Conservation (phyloP, 2,329 filamentous ascomycete species). For the Cytospora schulzeri region DNA sequence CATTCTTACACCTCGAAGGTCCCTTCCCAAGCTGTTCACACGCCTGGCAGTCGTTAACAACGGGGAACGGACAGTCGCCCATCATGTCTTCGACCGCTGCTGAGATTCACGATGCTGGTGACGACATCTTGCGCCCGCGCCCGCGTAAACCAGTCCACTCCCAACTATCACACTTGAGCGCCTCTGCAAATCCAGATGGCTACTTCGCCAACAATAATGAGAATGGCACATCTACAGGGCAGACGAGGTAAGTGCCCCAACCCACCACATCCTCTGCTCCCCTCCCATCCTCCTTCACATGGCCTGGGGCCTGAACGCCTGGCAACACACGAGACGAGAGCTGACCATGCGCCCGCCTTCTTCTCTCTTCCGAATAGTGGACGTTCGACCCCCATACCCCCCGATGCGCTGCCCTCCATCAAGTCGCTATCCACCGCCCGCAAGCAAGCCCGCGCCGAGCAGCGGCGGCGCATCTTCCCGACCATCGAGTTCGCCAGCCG, state of each 20-base stretch:
- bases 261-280: not conserved
- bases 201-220: constrained; percentile 37
- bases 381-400: constrained; percentile 78
- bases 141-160: constrained; percentile 53
- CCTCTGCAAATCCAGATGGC: constrained; percentile 40
- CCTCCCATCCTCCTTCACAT: constrained; percentile 1
- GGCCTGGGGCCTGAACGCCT: not conserved
- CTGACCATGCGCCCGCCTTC: constrained; percentile 24
- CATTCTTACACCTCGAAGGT: not conserved
- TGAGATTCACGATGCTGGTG: constrained; percentile 38
- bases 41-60: not conserved
- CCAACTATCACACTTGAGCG: constrained; percentile 47
- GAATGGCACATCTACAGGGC: constrained; percentile 43
- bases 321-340: not conserved
- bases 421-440: constrained; percentile 84
- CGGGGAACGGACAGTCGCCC: not conserved
- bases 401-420: constrained; percentile 90
- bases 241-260: constrained; percentile 49
- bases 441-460: constrained; percentile 79
- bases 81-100: constrained; percentile 35
- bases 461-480: constrained; percentile 84
- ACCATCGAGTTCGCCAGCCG: constrained; percentile 89
- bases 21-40: not conserved
- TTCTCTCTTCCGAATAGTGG: constrained; percentile 64
- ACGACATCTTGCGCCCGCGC: constrained; percentile 51